Evolutionary conservation across 139 green algal species (phyloP).

Genomic region (Picochlorum costavermella): DNA sequence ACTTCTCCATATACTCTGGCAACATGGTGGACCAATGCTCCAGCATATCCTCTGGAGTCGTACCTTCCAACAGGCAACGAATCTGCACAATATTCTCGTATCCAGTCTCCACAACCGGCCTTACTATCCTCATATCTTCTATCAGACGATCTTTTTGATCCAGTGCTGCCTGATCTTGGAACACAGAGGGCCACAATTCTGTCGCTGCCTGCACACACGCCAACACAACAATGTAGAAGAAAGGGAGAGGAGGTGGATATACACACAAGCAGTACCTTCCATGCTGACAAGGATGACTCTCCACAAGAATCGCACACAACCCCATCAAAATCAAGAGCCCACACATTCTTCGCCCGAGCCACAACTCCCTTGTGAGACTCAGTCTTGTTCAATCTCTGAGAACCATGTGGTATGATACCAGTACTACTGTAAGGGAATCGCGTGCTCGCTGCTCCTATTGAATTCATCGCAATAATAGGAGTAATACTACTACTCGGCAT

Average conservation of each 20-base stretch:
- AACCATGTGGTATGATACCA: too few relatives aligned
- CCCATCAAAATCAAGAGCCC: slow-evolving; percentile 96
- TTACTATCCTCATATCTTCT: slow-evolving; percentile 69
- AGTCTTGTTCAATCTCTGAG: too few relatives aligned
- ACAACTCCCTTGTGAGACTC: not conserved
- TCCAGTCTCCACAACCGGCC: slow-evolving; percentile 96
- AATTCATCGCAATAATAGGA: too few relatives aligned
- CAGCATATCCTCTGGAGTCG: slow-evolving; percentile 68
- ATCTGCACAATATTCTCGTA: slow-evolving; percentile 97
- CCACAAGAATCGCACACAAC: slow-evolving; percentile 90
- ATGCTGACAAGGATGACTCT: slow-evolving; percentile 80
- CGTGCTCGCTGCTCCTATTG: too few relatives aligned
- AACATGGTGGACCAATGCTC: slow-evolving; percentile 62
- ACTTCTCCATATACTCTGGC: slow-evolving; percentile 61
- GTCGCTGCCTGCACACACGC: slow-evolving; percentile 45
- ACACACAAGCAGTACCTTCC: slow-evolving; percentile 55
- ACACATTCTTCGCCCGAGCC: slow-evolving; percentile 25
- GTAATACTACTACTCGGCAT: too few relatives aligned
- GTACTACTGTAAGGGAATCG: too few relatives aligned
- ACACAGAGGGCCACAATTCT: slow-evolving; percentile 81
- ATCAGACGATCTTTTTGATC: slow-evolving; percentile 59
- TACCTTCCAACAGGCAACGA: slow-evolving; percentile 72
- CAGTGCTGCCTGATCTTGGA: slow-evolving; percentile 42
- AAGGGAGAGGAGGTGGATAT: too few relatives aligned
- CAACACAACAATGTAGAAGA: not conserved